These are phyloP conservation scores for Globisporangium irregulare DNA, from an alignment of 352 stramenopile species.

Conservation along the genomic window DNA sequence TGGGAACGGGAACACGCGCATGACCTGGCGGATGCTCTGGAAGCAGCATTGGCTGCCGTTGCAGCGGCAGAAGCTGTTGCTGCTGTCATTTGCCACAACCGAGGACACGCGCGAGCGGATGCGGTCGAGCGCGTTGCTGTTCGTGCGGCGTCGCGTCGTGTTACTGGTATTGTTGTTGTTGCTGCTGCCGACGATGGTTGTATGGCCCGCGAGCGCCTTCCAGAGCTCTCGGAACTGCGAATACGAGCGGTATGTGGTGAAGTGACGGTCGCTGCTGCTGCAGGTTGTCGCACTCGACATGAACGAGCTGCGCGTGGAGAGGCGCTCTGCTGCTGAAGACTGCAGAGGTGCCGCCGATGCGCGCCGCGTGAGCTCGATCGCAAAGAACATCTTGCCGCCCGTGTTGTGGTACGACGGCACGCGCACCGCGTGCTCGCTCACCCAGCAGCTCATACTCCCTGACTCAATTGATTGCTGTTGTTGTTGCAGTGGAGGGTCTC, in stretches of 20 bases:
- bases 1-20: conserved; percentile 40
- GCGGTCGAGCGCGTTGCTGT: conserved; percentile 11
- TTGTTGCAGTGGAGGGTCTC: not conserved
- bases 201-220: conserved; percentile 29
- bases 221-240: conserved; percentile 64
- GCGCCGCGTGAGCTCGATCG: conserved; percentile 22
- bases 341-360: conserved; percentile 28
- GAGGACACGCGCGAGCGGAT: conserved; percentile 8
- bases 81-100: not conserved
- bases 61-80: conserved; percentile 32
- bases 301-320: conserved; percentile 20
- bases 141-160: not conserved
- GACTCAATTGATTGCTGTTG: not conserved
- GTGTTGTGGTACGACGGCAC: conserved; percentile 24
- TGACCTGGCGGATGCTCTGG: conserved; percentile 30
- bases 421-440: conserved; percentile 19
- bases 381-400: conserved; percentile 25
- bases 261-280: conserved; percentile 21
- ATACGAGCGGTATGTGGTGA: conserved; percentile 40
- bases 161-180: not conserved
- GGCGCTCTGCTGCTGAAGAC: conserved; percentile 19
- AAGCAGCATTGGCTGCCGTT: conserved; percentile 39
- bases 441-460: conserved; percentile 19
- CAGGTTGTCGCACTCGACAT: conserved; percentile 18
- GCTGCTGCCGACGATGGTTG: not conserved